Evolutionary conservation across 768 basidiomycete species (phyloP).

Genomic region (Suillus tomentosus): DNA sequence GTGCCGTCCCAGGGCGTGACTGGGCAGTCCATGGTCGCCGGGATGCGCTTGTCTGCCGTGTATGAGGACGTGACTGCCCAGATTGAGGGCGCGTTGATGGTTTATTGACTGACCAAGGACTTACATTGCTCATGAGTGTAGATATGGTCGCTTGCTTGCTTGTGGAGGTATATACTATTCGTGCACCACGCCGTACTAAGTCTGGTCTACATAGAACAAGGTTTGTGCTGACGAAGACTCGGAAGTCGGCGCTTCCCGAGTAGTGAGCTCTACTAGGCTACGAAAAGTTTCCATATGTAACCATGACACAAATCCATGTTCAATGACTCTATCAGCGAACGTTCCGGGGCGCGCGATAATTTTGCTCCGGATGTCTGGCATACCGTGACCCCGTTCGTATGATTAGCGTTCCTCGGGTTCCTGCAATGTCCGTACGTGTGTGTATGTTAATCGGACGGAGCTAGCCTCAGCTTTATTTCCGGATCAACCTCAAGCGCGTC

Average conservation of each 20-base stretch:
- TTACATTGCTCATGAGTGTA: not conserved
- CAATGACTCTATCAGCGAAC: not conserved
- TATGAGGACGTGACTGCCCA: slow-evolving; percentile 16
- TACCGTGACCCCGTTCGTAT: not conserved
- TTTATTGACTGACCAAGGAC: not conserved
- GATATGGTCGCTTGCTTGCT: not conserved
- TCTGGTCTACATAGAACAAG: too few species aligned
- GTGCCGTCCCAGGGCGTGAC: slow-evolving; percentile 49
- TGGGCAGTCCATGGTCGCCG: slow-evolving; percentile 55
- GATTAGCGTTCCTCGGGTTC: not conserved
- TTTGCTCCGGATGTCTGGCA: not conserved
- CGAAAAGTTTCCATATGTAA: not conserved
- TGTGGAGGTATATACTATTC: not conserved
- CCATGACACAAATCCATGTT: not conserved
- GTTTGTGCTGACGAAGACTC: too few species aligned
- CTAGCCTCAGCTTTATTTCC: not conserved
- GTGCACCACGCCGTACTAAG: too few species aligned
- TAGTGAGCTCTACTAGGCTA: too few species aligned
- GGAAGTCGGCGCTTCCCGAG: too few species aligned
- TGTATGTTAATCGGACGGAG: slow-evolving; percentile 1
- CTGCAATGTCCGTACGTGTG: not conserved
- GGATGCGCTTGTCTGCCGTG: slow-evolving; percentile 15
- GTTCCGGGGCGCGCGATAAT: not conserved
- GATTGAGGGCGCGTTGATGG: slow-evolving; percentile 20
- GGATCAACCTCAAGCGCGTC: not conserved